Percentiles rank a stretch among this genome's conserved stretches.
Evolutionary conservation across 345 rosid genomes (phyloP).

Genomic region (Balakata baccata): DNA sequence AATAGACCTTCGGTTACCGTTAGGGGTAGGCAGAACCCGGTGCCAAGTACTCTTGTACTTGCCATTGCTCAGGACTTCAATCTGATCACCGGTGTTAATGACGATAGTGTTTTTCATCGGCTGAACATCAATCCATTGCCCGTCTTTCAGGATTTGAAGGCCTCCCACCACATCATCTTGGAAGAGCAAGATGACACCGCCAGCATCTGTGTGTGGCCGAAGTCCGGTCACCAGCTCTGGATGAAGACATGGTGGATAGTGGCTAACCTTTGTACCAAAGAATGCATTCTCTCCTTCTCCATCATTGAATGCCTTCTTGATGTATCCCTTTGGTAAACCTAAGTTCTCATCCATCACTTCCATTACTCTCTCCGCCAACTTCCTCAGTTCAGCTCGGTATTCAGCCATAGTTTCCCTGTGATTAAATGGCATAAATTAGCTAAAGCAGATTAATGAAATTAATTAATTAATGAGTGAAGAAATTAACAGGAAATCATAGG

Average conservation of each 20-base stretch:
- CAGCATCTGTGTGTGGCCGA: conserved; percentile 92
- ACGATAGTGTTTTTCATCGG: conserved; percentile 61
- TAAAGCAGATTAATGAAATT: neutral
- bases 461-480: too few species aligned
- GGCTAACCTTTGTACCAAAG: conserved; percentile 84
- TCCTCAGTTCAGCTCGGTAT: conserved; percentile 68
- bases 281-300: conserved; percentile 52
- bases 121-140: conserved; percentile 84
- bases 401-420: conserved; percentile 72
- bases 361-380: conserved; percentile 63
- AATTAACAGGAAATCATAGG: too few species aligned
- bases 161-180: conserved; percentile 83
- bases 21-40: conserved; percentile 47
- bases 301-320: conserved; percentile 53
- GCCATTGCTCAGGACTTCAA: conserved; percentile 88
- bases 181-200: conserved; percentile 79
- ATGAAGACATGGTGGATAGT: conserved; percentile 90
- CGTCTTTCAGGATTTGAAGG: conserved; percentile 78
- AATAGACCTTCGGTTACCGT: conserved; percentile 70
- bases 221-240: conserved; percentile 71
- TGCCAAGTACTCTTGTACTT: conserved; percentile 90
- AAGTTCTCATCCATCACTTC: conserved; percentile 89
- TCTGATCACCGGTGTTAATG: conserved; percentile 89
- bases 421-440: neutral
- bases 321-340: conserved; percentile 56